Percentiles rank a stretch among this genome's conserved stretches.
Evolutionary conservation across 2,329 filamentous ascomycete genomes (phyloP).

Genomic region (Bipolaris oryzae): DNA sequence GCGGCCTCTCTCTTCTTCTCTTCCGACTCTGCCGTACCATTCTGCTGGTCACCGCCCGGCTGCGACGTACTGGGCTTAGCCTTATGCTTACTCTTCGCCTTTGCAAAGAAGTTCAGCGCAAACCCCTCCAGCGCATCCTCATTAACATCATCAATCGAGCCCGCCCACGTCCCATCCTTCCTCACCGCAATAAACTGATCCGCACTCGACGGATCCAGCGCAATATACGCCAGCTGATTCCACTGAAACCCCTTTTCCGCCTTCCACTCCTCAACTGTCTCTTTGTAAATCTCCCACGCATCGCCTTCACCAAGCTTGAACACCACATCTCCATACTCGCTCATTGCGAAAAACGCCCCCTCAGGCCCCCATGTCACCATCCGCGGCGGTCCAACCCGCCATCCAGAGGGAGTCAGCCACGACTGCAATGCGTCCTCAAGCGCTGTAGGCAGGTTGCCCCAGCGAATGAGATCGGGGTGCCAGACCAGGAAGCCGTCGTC

Average conservation of each 20-base stretch:
- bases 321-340: slow-evolving; percentile 44
- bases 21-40: neutral
- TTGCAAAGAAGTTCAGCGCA: slow-evolving; percentile 39
- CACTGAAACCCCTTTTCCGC: slow-evolving; percentile 38
- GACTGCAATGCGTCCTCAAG: slow-evolving; percentile 43
- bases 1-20: slow-evolving; percentile 24
- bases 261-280: slow-evolving; percentile 47
- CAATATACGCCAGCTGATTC: slow-evolving; percentile 39
- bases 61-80: slow-evolving; percentile 20
- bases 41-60: slow-evolving; percentile 2
- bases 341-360: slow-evolving; percentile 46
- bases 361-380: slow-evolving; percentile 41
- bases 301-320: slow-evolving; percentile 33
- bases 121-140: slow-evolving; percentile 43
- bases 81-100: slow-evolving; percentile 23
- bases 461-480: slow-evolving; percentile 43
- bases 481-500: slow-evolving; percentile 43
- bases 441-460: slow-evolving; percentile 33
- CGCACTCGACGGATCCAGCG: slow-evolving; percentile 34
- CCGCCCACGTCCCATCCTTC: slow-evolving; percentile 44
- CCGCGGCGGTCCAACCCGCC: slow-evolving; percentile 43
- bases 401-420: slow-evolving; percentile 47
- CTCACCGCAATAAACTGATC: slow-evolving; percentile 47
- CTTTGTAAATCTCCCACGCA: slow-evolving; percentile 39
- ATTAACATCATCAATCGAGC: slow-evolving; percentile 42